A percentile compares a stretch with the other conserved stretches of the same genome.
phyloP scores from a whole-genome alignment of 2,329 filamentous ascomycete genomes.

The Botryotinia convoluta region DNA sequence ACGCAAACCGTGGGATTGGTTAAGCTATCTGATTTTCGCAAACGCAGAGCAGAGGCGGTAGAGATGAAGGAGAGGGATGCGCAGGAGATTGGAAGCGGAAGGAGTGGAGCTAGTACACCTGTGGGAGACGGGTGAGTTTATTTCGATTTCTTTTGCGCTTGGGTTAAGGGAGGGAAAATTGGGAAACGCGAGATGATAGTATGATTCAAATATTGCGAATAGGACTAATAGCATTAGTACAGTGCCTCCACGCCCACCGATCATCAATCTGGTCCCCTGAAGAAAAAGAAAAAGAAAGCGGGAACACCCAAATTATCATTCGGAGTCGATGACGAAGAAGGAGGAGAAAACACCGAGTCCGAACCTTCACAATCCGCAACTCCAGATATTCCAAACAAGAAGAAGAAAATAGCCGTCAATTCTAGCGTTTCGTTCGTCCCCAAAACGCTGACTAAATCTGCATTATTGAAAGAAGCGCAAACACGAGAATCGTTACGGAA shows the following conservation, averaged over 20 bases:
- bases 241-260: conserved; percentile 45
- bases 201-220: conserved; percentile 2
- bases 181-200: background rate
- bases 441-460: conserved; percentile 72
- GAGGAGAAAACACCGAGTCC: conserved; percentile 40
- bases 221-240: conserved; percentile 36
- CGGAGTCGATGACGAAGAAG: conserved; percentile 52
- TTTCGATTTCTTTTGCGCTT: conserved; percentile 20
- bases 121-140: conserved; percentile 56
- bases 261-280: conserved; percentile 36
- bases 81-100: conserved; percentile 50
- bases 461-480: conserved; percentile 74
- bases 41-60: conserved; percentile 89
- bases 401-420: conserved; percentile 60
- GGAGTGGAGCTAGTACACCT: conserved; percentile 29
- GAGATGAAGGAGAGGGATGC: conserved; percentile 85
- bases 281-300: conserved; percentile 48
- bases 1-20: conserved; percentile 72
- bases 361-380: conserved; percentile 37
- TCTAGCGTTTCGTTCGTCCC: conserved; percentile 61
- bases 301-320: conserved; percentile 58
- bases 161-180: background rate
- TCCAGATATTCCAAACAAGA: conserved; percentile 28
- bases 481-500: conserved; percentile 71
- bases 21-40: conserved; percentile 88